Conservation (phyloP, 1,284 basidiomycete species). For the Ustilago crameri region DNA sequence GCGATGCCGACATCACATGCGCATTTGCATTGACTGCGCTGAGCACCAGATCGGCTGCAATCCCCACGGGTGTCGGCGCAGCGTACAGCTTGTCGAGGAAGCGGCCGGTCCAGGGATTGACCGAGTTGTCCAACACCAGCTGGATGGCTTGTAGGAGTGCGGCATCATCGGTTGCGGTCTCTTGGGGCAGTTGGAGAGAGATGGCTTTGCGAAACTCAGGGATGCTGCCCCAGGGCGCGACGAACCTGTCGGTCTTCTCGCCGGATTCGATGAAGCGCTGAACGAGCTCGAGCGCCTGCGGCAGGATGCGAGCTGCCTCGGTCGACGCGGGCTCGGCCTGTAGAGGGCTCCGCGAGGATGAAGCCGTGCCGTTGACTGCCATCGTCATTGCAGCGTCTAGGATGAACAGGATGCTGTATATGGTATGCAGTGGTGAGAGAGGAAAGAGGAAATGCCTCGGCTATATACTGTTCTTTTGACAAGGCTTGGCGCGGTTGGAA, state of each 20-base stretch:
- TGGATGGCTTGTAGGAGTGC: constrained; percentile 45
- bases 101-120: constrained; percentile 64
- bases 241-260: constrained; percentile 31
- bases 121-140: constrained; percentile 55
- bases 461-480: constrained; percentile 6
- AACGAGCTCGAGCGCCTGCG: constrained; percentile 34
- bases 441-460: constrained; percentile 1
- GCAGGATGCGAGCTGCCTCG: constrained; percentile 46
- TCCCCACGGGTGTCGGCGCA: constrained; percentile 68
- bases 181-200: constrained; percentile 34
- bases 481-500: too few relatives aligned
- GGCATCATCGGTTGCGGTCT: constrained; percentile 13
- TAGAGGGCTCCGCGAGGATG: constrained; percentile 36
- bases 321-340: constrained; percentile 35
- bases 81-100: constrained; percentile 69
- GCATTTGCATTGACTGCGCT: constrained; percentile 69
- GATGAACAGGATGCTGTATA: too few relatives aligned
- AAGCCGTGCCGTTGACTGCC: constrained; percentile 4
- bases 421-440: constrained; percentile 3
- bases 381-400: constrained; percentile 4
- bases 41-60: constrained; percentile 68
- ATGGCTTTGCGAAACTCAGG: constrained; percentile 36
- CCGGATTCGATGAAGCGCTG: constrained; percentile 42
- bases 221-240: constrained; percentile 44
- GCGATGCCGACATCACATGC: constrained; percentile 70